Percentiles rank a stretch among this genome's conserved stretches.
Evolutionary conservation across 2,329 filamentous ascomycete species (phyloP).

Genomic region (Talaromyces pinophilus): DNA sequence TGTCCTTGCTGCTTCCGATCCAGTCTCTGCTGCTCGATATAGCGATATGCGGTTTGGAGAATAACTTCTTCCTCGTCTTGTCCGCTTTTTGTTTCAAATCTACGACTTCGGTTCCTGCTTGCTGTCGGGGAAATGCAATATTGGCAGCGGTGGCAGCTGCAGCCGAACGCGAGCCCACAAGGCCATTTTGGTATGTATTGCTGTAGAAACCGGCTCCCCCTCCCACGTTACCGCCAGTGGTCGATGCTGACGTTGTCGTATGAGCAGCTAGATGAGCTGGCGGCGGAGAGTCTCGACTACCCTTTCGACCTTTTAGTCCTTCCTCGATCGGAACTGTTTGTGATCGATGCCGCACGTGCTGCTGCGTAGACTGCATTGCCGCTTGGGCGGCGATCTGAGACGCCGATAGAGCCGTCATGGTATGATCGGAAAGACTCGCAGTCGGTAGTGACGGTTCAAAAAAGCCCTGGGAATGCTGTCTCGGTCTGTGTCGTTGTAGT

Average conservation of each 20-base stretch:
- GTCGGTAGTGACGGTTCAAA: conserved; percentile 66
- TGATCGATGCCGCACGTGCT: conserved; percentile 56
- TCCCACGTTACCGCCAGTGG: not conserved
- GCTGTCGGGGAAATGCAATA: conserved; percentile 59
- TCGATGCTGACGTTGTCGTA: conserved; percentile 26
- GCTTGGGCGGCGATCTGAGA: conserved; percentile 67
- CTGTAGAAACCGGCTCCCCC: conserved; percentile 27
- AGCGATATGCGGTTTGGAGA: conserved; percentile 65
- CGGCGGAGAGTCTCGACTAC: conserved; percentile 39
- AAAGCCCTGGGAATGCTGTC: conserved; percentile 65
- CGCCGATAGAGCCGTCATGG: conserved; percentile 53
- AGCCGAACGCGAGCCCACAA: conserved; percentile 52
- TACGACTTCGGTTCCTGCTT: conserved; percentile 29
- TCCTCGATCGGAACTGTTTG: conserved; percentile 53
- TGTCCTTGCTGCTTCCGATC: conserved; percentile 42
- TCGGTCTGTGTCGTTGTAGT: conserved; percentile 44
- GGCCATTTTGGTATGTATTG: conserved; percentile 52
- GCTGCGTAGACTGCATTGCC: conserved; percentile 56
- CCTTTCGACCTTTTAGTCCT: conserved; percentile 32
- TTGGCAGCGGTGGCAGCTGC: conserved; percentile 65
- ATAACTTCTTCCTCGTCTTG: conserved; percentile 68
- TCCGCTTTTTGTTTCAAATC: conserved; percentile 56
- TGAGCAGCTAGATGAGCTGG: conserved; percentile 33
- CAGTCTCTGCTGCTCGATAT: conserved; percentile 61
- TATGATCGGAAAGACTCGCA: conserved; percentile 48